Evolutionary conservation across 164 flowering plant species (phyloP), one percentile per base, ranked within the genome.

Genomic region (Macadamia tetraphylla): DNA sequence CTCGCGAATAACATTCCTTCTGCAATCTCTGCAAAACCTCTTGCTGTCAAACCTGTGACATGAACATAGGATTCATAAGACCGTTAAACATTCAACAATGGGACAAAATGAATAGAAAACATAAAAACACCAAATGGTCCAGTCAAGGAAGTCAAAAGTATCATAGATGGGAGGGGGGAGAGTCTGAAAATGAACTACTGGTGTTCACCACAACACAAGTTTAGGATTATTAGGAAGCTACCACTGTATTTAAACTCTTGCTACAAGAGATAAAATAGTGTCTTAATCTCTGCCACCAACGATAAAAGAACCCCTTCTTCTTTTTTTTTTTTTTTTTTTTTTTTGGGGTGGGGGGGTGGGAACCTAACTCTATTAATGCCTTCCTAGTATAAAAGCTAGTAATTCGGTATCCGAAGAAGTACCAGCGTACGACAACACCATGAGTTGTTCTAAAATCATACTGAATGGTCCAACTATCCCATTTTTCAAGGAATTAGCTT

Each of bases 21-120:
- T 88, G 81, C 99, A 94, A 77, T 94, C 97, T 85, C 99, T 84
- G 78, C 99, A 94, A 77, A 94, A 94, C 76, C 94, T 85, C 85
- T 94, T 94, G 91, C 91, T 90, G 70, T 94, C 99, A 79, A 94
- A 94, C 92, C 99, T 94, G 90, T 70, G 10, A 77, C 58, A 80
- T 69, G 61, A 71, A 73, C 52, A 74, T 60, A 49, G 65, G 63
- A 29, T 55, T 68, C 23, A 57, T 63, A 60, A 69, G 64, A 43
- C 31, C 66, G 18, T 58, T 46, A 62, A 48, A 68, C 43, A 59
- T 35, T 29, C 58, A 30, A 60, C 52, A 7, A 15, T 49, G 29
- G 35, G 60, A 70, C 40, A 15, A 18, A 11, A 67, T 49, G 8
- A 49, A 49, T 4, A 49, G 11, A 49, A 49, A 10, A 49, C 53